Percentiles rank a stretch among this genome's conserved stretches.
phyloP scores from a whole-genome alignment of 1,139 yeast species.

The Yamadazyma diospyri region DNA sequence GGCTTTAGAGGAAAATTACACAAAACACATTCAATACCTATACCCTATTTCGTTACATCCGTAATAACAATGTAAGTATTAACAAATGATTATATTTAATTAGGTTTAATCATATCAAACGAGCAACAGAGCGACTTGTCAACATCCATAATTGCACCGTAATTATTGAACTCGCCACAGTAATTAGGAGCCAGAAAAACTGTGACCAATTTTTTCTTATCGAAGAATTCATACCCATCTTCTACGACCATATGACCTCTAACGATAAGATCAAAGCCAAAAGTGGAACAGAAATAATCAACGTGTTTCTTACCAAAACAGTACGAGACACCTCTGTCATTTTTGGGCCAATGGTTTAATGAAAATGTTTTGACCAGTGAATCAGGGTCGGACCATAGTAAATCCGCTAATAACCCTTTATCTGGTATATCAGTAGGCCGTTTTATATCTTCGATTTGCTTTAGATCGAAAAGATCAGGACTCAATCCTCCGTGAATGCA shows the following conservation, averaged over 20 bases:
- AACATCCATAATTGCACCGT: slow-evolving; percentile 90
- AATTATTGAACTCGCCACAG: slow-evolving; percentile 87
- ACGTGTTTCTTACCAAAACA: slow-evolving; percentile 76
- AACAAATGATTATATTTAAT: slow-evolving; percentile 1
- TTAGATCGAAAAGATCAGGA: slow-evolving; percentile 63
- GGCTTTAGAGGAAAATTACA: too few species aligned
- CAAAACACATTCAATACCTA: too few species aligned
- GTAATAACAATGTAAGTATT: background rate
- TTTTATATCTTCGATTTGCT: slow-evolving; percentile 65
- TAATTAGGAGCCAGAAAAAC: slow-evolving; percentile 87
- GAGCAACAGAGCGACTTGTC: slow-evolving; percentile 74
- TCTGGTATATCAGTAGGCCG: slow-evolving; percentile 91
- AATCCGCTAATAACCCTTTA: slow-evolving; percentile 73
- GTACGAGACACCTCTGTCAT: slow-evolving; percentile 85
- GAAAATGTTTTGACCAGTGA: slow-evolving; percentile 44
- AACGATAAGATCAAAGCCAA: slow-evolving; percentile 75
- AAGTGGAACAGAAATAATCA: slow-evolving; percentile 62
- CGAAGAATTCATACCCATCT: slow-evolving; percentile 87
- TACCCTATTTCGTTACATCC: background rate
- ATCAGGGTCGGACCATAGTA: slow-evolving; percentile 89
- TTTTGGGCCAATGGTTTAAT: slow-evolving; percentile 64
- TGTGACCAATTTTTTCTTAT: slow-evolving; percentile 72
- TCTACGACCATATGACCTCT: slow-evolving; percentile 94
- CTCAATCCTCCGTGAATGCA: slow-evolving; percentile 91
- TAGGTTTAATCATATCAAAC: slow-evolving; percentile 76